These are phyloP conservation scores for Magnaporthales sp. DNA, from an alignment of 2,329 filamentous ascomycete species.

Conservation along the genomic window DNA sequence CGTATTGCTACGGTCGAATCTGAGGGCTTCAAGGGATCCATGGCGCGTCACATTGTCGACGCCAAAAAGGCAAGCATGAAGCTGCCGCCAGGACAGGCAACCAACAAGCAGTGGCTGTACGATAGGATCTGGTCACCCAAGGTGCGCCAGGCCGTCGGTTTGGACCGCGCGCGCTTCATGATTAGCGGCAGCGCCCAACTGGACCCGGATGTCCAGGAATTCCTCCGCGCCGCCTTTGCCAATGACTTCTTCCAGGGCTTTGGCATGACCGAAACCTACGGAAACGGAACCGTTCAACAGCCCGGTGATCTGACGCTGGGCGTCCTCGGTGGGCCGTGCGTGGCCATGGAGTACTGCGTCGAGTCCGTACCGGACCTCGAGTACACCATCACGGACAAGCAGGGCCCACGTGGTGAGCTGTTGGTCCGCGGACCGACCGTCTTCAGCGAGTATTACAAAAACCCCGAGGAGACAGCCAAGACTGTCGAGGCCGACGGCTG, in stretches of 20 bases:
- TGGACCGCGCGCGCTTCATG: slow-evolving; percentile 66
- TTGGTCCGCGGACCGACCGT: slow-evolving; percentile 71
- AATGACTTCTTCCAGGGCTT: slow-evolving; percentile 81
- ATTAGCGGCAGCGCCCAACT: slow-evolving; percentile 85
- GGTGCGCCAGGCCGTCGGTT: slow-evolving; percentile 71
- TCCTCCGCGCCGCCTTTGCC: slow-evolving; percentile 75
- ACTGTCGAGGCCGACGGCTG: slow-evolving; percentile 80
- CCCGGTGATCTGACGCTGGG: slow-evolving; percentile 64
- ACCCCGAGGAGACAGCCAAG: slow-evolving; percentile 78
- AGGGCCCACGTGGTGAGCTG: slow-evolving; percentile 82
- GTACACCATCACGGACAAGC: slow-evolving; percentile 80
- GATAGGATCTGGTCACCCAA: slow-evolving; percentile 89
- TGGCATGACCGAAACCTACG: slow-evolving; percentile 90
- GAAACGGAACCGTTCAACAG: slow-evolving; percentile 62
- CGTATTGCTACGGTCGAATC: slow-evolving; percentile 71
- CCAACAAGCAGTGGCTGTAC: slow-evolving; percentile 69
- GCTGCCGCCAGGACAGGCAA: slow-evolving; percentile 62
- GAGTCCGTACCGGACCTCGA: slow-evolving; percentile 90
- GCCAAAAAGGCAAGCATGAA: slow-evolving; percentile 75
- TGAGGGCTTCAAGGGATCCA: slow-evolving; percentile 67
- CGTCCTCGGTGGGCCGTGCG: slow-evolving; percentile 69
- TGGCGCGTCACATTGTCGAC: slow-evolving; percentile 71
- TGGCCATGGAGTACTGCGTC: slow-evolving; percentile 66
- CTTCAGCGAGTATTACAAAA: slow-evolving; percentile 86
- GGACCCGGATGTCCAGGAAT: slow-evolving; percentile 79